Conservation (phyloP, 2,329 filamentous ascomycete genomes). For the Didymella keratinophila region DNA sequence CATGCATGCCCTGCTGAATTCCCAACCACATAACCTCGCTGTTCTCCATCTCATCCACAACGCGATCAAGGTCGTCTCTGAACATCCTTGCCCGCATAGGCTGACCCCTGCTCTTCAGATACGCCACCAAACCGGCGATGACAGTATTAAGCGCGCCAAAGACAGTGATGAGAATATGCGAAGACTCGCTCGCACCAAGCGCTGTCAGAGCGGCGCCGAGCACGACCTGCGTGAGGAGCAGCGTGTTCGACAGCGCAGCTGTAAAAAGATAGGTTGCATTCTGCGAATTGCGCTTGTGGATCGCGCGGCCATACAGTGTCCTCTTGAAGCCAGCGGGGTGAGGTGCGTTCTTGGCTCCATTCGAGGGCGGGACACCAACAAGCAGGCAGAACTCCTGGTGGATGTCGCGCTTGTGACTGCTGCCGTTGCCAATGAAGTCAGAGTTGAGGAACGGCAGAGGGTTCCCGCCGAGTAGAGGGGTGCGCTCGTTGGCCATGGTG, state of each 20-base stretch:
- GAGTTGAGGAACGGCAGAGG: constrained; percentile 15
- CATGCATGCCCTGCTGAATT: constrained; percentile 53
- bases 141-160: constrained; percentile 54
- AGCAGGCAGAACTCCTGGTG: constrained; percentile 51
- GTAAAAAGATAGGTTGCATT: constrained; percentile 48
- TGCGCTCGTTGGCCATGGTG: constrained; percentile 18
- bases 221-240: constrained; percentile 52
- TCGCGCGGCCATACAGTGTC: constrained; percentile 49
- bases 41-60: constrained; percentile 54
- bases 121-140: constrained; percentile 53
- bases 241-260: constrained; percentile 48
- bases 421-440: constrained; percentile 21
- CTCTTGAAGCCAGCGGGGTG: constrained; percentile 34
- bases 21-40: constrained; percentile 55
- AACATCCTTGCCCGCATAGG: constrained; percentile 53
- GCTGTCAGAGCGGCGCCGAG: constrained; percentile 52
- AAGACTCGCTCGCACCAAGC: constrained; percentile 47
- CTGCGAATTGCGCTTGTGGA: constrained; percentile 41
- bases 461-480: constrained; percentile 18
- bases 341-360: constrained; percentile 31
- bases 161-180: constrained; percentile 49
- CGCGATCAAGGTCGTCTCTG: constrained; percentile 51
- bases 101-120: constrained; percentile 52
- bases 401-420: constrained; percentile 18
- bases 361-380: constrained; percentile 46